Evolutionary conservation across 768 basidiomycete genomes (phyloP), one percentile per base, ranked within the genome.

Genomic region (Porpolomopsis calyptriformis): DNA sequence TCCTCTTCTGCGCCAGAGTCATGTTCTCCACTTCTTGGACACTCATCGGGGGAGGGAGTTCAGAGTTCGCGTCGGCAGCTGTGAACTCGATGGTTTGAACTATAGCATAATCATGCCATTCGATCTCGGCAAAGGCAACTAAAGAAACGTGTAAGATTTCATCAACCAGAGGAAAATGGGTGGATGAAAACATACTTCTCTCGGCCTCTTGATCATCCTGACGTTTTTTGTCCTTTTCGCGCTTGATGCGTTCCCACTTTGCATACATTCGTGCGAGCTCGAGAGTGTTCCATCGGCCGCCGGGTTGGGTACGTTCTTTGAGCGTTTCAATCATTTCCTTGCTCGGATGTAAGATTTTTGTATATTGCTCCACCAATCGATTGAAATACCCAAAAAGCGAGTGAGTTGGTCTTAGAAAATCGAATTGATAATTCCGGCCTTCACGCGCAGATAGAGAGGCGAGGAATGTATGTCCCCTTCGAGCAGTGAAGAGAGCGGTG

Each of bases 31-130:
- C 82, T 59, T 96, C 90, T 55, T 89, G 82, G 14, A 96, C 78
- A 54, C 78, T 92, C 84, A 96, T 97, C 0, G 96, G 96, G n/a
- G 88, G 82, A 9, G 94, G 96, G 20, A 99, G 72, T 57, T 98
- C 93, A 9, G 87, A 79, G 33, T 80, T 80, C 46, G 88, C 81
- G 60, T 99, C 96, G 6, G 85, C 87, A 26, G 80, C 77, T 12
- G 96, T 98, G 59, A 98, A 99, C 59, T 99, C 96, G 55, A 96
- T 92, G 16, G 92, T 96, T 60, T 97, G 91, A 4, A 97, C 96
- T 46, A 96, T 89, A 33, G 92, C 90, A 66, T 96, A 98, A 60
- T 98, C 96, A 57, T 99, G 91, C 96, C 96, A 99, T 60, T 99
- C 96, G 55, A 99, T 97, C 60, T 93, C 89, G 36, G 91, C 89